Evolutionary conservation across 2,329 filamentous ascomycete genomes (phyloP).

Genomic region (Torrubiella hemipterigena): DNA sequence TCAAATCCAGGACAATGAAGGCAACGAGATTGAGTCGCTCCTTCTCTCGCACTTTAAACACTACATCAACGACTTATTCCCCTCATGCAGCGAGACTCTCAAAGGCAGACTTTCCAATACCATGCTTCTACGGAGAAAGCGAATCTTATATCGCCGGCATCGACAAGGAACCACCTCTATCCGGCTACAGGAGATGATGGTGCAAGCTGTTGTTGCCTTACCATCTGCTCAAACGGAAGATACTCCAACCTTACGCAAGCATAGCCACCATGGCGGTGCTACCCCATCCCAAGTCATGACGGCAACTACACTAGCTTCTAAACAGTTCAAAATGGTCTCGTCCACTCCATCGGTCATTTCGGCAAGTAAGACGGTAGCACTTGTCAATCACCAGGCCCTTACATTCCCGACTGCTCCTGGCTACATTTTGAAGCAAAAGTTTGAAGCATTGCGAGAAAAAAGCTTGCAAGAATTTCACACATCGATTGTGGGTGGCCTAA

Average conservation of each 20-base stretch:
- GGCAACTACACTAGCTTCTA: not conserved
- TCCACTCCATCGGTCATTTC: not conserved
- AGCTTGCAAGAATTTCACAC: not conserved
- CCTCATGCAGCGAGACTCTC: not conserved
- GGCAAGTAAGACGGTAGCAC: not conserved
- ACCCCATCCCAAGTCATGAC: not conserved
- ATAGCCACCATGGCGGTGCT: no score
- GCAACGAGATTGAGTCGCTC: not conserved
- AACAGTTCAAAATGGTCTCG: not conserved
- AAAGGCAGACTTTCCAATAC: not conserved
- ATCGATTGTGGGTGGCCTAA: not conserved
- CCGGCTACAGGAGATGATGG: no score
- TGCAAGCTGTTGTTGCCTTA: no score
- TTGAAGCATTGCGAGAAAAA: no score
- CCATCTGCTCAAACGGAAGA: no score
- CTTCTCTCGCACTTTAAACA: not conserved
- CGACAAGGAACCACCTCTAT: not conserved
- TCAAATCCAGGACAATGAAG: not conserved
- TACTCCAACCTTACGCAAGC: no score
- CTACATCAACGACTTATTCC: not conserved
- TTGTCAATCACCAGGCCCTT: not conserved
- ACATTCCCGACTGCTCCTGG: not conserved
- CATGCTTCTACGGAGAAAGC: slow-evolving; percentile 1
- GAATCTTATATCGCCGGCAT: not conserved
- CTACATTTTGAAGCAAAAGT: not conserved